These are phyloP conservation scores for Colletotrichum lindemuthianum DNA, from an alignment of 2,329 filamentous ascomycete genomes.

Conservation along the genomic window DNA sequence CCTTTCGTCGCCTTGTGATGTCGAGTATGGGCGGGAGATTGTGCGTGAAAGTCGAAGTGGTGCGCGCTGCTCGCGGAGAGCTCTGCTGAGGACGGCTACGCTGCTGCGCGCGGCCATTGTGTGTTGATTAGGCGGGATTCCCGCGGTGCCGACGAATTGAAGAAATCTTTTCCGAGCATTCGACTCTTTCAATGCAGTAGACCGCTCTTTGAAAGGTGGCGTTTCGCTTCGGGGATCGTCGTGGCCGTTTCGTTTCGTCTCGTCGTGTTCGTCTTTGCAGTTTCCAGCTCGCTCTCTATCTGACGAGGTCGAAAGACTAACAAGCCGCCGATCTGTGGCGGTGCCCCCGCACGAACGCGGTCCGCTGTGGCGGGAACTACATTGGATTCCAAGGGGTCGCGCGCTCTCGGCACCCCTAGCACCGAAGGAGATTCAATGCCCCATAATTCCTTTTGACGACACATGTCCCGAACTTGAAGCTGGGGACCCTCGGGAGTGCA, in stretches of 20 bases:
- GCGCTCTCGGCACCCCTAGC: constrained; percentile 14
- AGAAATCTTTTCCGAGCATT: too few species aligned
- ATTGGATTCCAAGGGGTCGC: neutral
- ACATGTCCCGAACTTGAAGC: constrained; percentile 36
- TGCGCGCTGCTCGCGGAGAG: constrained; percentile 19
- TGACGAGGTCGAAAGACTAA: neutral
- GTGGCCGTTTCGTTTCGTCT: neutral
- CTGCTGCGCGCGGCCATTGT: constrained; percentile 26
- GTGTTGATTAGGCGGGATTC: neutral
- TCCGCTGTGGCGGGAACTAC: constrained; percentile 25
- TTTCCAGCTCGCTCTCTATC: neutral
- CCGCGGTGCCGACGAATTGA: too few species aligned
- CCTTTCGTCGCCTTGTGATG: constrained; percentile 19
- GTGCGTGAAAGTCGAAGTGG: neutral
- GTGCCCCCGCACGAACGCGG: constrained; percentile 30
- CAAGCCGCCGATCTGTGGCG: constrained; percentile 31
- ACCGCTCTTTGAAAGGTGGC: too few species aligned
- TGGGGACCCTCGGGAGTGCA: too few species aligned
- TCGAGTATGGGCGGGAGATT: constrained; percentile 22
- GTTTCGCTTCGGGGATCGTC: too few species aligned
- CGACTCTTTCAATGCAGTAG: too few species aligned
- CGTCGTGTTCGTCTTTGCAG: neutral
- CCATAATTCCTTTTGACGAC: constrained; percentile 37
- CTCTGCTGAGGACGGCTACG: constrained; percentile 16
- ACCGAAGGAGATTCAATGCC: constrained; percentile 19